phyloP scores from a whole-genome alignment of 2,329 filamentous ascomycete genomes.

The Trichoderma guizhouense region DNA sequence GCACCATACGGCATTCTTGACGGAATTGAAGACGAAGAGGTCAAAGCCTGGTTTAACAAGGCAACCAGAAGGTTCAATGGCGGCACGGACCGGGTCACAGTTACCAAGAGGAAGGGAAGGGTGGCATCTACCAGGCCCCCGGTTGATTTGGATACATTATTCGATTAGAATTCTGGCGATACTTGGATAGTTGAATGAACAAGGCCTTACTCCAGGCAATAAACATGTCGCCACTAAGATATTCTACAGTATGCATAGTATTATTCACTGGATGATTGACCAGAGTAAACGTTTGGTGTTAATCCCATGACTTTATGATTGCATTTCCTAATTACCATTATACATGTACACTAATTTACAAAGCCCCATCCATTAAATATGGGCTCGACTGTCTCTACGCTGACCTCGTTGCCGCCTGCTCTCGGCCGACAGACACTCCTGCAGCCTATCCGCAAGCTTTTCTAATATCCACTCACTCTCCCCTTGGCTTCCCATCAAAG shows the following conservation, averaged over 20 bases:
- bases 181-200: not conserved
- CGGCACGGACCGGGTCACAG: no score
- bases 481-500: conserved; percentile 7
- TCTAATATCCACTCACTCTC: conserved; percentile 17
- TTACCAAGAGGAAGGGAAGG: no score
- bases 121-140: no score
- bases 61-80: no score
- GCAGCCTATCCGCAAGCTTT: not conserved
- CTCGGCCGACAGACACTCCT: conserved; percentile 9
- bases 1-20: no score
- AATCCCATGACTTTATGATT: not conserved
- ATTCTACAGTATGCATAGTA: no score
- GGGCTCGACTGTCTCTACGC: not conserved
- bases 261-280: no score
- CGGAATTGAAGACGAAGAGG: no score
- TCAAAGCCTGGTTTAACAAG: no score
- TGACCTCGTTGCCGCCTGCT: not conserved
- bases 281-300: not conserved
- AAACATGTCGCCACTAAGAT: no score
- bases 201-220: no score
- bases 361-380: not conserved
- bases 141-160: no score
- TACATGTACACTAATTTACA: not conserved
- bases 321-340: not conserved
- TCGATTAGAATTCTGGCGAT: not conserved